Percentiles rank a stretch among this genome's conserved stretches.
phyloP scores from a whole-genome alignment of 2,329 filamentous ascomycete species.

The Aspergillus fijiensis region DNA sequence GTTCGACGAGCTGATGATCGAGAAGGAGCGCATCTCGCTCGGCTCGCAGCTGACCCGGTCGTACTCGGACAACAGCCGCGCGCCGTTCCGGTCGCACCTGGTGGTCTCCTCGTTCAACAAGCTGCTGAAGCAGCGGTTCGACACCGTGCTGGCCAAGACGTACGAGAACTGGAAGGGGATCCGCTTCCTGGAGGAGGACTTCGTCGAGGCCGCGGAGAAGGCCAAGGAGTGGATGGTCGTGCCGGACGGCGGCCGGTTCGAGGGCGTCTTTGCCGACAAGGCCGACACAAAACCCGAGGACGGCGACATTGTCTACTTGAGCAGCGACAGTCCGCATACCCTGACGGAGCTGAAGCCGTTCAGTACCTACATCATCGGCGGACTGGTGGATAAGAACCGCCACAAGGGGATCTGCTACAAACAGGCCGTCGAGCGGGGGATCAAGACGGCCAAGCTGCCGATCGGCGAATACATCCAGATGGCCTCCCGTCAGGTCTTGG shows the following conservation, averaged over 20 bases:
- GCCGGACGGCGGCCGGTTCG: conserved; percentile 56
- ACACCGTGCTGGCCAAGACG: conserved; percentile 68
- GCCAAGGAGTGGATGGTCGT: conserved; percentile 68
- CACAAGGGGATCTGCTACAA: conserved; percentile 94
- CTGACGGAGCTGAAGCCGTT: conserved; percentile 80
- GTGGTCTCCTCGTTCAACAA: conserved; percentile 74
- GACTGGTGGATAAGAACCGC: conserved; percentile 91
- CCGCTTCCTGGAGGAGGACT: conserved; percentile 71
- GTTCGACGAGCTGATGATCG: conserved; percentile 86
- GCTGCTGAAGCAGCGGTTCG: conserved; percentile 75
- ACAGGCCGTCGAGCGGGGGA: conserved; percentile 68
- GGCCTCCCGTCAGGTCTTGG: conserved; percentile 78
- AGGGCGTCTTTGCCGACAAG: conserved; percentile 56
- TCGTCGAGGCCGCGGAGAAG: conserved; percentile 64
- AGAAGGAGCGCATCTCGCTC: conserved; percentile 81
- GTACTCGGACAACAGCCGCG: conserved; percentile 82
- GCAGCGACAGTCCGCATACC: conserved; percentile 84
- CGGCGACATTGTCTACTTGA: conserved; percentile 78
- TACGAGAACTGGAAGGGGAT: conserved; percentile 80
- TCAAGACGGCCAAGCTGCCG: conserved; percentile 86
- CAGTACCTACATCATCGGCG: conserved; percentile 89
- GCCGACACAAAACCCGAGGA: conserved; percentile 36
- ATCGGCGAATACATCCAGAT: conserved; percentile 96
- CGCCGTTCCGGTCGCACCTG: conserved; percentile 68
- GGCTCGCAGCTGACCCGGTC: conserved; percentile 79